Evolutionary conservation across 306 rosid genomes (phyloP).

Genomic region (Lotus japonicus): DNA sequence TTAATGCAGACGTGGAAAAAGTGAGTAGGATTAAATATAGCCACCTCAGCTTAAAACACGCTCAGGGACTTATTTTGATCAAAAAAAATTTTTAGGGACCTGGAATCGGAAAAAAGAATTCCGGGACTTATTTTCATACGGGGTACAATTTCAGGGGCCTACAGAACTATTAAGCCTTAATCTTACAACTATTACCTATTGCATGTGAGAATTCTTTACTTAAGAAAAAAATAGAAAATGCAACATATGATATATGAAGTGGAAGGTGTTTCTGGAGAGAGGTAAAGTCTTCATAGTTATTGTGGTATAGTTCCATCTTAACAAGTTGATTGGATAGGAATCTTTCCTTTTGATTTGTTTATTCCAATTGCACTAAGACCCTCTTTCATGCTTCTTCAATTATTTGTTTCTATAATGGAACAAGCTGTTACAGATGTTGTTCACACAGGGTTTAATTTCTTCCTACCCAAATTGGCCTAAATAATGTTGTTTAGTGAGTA

Average conservation of each 20-base stretch:
- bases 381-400: neutral
- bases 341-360: neutral
- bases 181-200: too few species aligned
- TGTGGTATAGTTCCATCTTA: neutral
- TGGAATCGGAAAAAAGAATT: too few species aligned
- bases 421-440: constrained; percentile 18
- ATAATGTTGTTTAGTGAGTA: neutral
- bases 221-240: too few species aligned
- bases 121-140: too few species aligned
- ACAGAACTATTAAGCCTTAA: too few species aligned
- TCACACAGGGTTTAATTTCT: neutral
- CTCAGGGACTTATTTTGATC: too few species aligned
- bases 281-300: neutral
- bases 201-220: too few species aligned
- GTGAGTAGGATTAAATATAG: too few species aligned
- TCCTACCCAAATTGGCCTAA: constrained; percentile 11
- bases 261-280: neutral
- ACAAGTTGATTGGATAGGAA: neutral
- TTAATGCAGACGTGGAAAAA: too few species aligned
- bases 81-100: too few species aligned
- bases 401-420: constrained; percentile 15
- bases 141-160: too few species aligned
- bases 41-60: too few species aligned
- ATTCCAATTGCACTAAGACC: neutral
- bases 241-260: neutral